These are phyloP conservation scores for Exobasidium rhododendri DNA, from an alignment of 1,284 basidiomycete genomes.

Conservation along the genomic window DNA sequence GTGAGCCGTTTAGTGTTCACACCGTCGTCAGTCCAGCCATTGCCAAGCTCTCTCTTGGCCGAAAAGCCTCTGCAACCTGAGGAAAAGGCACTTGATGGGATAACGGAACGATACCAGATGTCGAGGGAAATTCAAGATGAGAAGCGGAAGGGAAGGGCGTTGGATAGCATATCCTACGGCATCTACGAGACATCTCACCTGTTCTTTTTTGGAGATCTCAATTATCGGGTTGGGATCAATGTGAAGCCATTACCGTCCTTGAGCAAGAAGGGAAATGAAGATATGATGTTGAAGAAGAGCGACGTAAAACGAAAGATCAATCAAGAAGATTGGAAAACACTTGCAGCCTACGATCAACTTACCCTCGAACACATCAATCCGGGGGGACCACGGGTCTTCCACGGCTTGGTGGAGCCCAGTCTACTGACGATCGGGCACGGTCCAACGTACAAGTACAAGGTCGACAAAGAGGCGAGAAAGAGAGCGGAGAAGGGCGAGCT, in stretches of 20 bases:
- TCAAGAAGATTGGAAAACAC: constrained; percentile 30
- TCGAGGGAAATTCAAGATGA: constrained; percentile 68
- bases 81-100: constrained; percentile 22
- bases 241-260: constrained; percentile 19
- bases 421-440: constrained; percentile 29
- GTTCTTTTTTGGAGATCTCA: constrained; percentile 55
- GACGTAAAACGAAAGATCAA: constrained; percentile 21
- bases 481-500: constrained; percentile 17
- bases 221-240: constrained; percentile 50
- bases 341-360: constrained; percentile 48
- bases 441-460: constrained; percentile 53
- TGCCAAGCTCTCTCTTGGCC: background rate
- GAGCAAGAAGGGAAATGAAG: constrained; percentile 23
- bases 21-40: constrained; percentile 19
- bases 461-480: constrained; percentile 17
- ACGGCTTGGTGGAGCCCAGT: constrained; percentile 40
- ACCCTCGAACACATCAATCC: constrained; percentile 13
- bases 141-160: constrained; percentile 57
- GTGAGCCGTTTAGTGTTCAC: constrained; percentile 75
- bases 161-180: constrained; percentile 38
- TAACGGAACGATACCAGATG: constrained; percentile 54
- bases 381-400: constrained; percentile 34
- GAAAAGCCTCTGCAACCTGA: background rate
- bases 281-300: constrained; percentile 24
- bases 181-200: constrained; percentile 54